Percentiles rank a stretch among this genome's conserved stretches.
Evolutionary conservation across 1,284 basidiomycete species (phyloP).

Genomic region (Boletellus sp.): DNA sequence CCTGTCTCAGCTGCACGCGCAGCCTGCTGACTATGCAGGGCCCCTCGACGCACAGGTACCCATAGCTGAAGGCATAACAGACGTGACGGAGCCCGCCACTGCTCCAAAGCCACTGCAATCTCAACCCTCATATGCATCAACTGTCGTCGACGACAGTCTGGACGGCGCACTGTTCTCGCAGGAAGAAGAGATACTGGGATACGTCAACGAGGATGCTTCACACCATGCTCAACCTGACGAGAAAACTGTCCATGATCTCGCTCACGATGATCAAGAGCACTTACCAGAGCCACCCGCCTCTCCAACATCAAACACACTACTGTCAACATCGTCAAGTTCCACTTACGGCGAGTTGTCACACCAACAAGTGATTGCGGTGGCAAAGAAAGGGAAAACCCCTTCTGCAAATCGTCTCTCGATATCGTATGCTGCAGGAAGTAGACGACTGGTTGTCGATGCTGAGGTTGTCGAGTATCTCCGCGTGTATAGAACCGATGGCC

Average conservation of each 20-base stretch:
- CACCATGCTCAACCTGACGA: conserved; percentile 12
- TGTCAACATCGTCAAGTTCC: conserved; percentile 48
- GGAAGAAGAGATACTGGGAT: conserved; percentile 25
- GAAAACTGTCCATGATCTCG: conserved; percentile 14
- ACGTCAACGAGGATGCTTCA: conserved; percentile 11
- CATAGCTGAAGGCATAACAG: conserved; percentile 6
- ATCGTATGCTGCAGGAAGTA: conserved; percentile 85
- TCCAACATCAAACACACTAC: conserved; percentile 49
- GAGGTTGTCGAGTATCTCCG: conserved; percentile 79
- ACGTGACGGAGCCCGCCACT: conserved; percentile 2
- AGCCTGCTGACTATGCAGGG: conserved; percentile 45
- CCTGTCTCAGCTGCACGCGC: conserved; percentile 33
- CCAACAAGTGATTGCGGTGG: conserved; percentile 5
- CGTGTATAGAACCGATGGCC: conserved; percentile 78
- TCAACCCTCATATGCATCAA: conserved; percentile 44
- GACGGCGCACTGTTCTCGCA: conserved; percentile 31
- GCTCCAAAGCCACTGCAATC: conserved; percentile 37
- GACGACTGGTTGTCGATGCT: conserved; percentile 86
- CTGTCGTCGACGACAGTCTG: conserved; percentile 45
- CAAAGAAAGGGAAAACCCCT: conserved; percentile 39
- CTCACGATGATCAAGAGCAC: conserved; percentile 41
- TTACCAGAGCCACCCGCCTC: conserved; percentile 55
- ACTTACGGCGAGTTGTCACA: conserved; percentile 36
- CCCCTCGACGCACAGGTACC: conserved; percentile 40
- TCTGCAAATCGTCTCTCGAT: conserved; percentile 88